Evolutionary conservation across 305 asterid genomes (phyloP).

Genomic region (Caryopteris hybrid): DNA sequence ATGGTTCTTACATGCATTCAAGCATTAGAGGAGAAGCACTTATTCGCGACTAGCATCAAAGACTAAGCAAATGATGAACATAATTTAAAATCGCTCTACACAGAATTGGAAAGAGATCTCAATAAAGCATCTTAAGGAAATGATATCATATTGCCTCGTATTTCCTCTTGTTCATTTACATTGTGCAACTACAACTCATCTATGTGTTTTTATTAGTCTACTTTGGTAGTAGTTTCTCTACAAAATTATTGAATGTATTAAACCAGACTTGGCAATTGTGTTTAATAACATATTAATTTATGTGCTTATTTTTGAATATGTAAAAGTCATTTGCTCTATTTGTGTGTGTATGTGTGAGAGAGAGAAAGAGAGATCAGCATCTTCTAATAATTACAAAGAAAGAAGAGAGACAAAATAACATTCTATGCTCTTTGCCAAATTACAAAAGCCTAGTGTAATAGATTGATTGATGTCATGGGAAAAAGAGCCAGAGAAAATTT

Average conservation of each 20-base stretch:
- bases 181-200: not conserved
- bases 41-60: not conserved
- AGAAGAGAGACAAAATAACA: not conserved
- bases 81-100: not conserved
- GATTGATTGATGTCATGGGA: not conserved
- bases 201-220: not conserved
- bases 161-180: not conserved
- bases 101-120: not conserved
- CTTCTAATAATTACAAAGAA: not conserved
- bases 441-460: too few species aligned
- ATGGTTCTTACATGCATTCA: slow-evolving; percentile 10
- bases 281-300: too few species aligned
- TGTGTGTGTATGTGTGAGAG: not conserved
- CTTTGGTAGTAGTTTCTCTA: not conserved
- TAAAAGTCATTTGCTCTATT: not conserved
- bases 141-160: not conserved
- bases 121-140: not conserved
- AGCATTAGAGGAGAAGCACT: not conserved
- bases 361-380: not conserved
- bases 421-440: too few species aligned
- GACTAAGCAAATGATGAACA: not conserved
- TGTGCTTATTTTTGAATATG: too few species aligned
- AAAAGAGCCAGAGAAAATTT: not conserved
- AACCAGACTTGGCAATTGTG: too few species aligned
- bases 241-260: not conserved